phyloP scores from a whole-genome alignment of 129 eudicot species.

The Escallonia rubra region DNA sequence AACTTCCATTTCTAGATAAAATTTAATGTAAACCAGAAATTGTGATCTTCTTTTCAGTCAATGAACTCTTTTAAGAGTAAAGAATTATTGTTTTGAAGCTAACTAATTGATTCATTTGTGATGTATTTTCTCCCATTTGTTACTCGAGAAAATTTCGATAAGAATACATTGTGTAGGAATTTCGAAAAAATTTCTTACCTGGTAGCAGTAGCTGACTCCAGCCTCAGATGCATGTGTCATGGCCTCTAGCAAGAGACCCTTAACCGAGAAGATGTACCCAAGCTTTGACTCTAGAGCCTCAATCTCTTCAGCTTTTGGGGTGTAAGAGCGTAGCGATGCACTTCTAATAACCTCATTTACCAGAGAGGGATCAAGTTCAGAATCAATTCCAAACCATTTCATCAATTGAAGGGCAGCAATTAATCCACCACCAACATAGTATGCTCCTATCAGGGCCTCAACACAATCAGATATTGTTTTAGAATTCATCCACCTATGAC shows the following conservation, averaged over 20 bases:
- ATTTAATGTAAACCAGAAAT: too few relatives aligned
- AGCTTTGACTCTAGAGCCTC: conserved; percentile 51
- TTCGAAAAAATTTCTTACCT: conserved; percentile 28
- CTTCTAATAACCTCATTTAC: conserved; percentile 51
- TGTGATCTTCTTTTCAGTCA: too few relatives aligned
- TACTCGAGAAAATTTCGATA: too few relatives aligned
- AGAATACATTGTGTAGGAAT: too few relatives aligned
- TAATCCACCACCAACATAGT: conserved; percentile 78
- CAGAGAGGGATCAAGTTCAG: conserved; percentile 44
- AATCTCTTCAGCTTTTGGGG: conserved; percentile 51
- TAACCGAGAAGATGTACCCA: conserved; percentile 50
- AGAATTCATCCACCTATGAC: conserved; percentile 91
- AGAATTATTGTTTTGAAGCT: too few relatives aligned
- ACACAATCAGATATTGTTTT: conserved; percentile 89
- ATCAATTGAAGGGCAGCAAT: conserved; percentile 58
- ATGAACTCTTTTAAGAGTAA: too few relatives aligned
- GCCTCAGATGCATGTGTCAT: conserved; percentile 65
- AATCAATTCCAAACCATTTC: conserved; percentile 78
- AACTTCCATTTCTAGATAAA: too few relatives aligned
- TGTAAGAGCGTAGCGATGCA: conserved; percentile 51
- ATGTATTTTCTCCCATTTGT: too few relatives aligned
- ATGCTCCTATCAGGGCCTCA: conserved; percentile 94
- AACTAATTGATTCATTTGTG: too few relatives aligned
- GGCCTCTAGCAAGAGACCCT: conserved; percentile 84
- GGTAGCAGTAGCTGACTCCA: conserved; percentile 56